Evolutionary conservation across 345 rosid genomes (phyloP), one percentile per base, ranked within the genome.

Genomic region (Dipteronia dyeriana): DNA sequence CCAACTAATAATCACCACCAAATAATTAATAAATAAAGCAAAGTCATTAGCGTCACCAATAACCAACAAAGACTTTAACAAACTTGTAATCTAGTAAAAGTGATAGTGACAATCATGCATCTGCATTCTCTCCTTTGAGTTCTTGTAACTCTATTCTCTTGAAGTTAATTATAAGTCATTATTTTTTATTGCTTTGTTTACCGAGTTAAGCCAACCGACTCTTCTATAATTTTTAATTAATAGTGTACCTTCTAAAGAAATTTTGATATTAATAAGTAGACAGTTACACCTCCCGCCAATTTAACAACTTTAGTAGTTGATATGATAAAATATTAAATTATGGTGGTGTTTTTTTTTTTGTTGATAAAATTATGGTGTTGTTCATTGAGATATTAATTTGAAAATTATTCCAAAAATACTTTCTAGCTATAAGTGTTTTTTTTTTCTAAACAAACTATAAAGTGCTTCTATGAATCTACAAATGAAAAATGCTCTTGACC

Each of bases 161-260:
- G 71, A 78, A 74, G 68, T 62, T 66, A 29, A 43, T 68, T 71
- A 43, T 2, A 79, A 85, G 73, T 38, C 45, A 64, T 26, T 59
- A n/a, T 34, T 9, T 41, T 62, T 8, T n/a, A 53, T 64, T 62
- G 74, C 70, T 34, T 51, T 6, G 20, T 38, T 22, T 4, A 34
- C 4, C 38, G 25, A 31, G 26, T 2, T 10, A 75, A 75, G 49
- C 63, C 71, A 75, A 75, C 63, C 62, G 68, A 41, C 47, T 41
- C 12, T 26, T 56, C 2, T 4, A 39, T 9, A 7, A 7, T 25
- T 69, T 49, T 41, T 20, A n/a, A 20, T 67, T 69, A 23, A 69
- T 25, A 23, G 53, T 70, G 38, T 51, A 2, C 51, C 16, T 23
- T 47, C 34, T 20, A 23, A 47, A 69, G 10, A 13, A 69, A 49